phyloP scores from a whole-genome alignment of 768 basidiomycete species.

The Hydnomerulius pinastri region DNA sequence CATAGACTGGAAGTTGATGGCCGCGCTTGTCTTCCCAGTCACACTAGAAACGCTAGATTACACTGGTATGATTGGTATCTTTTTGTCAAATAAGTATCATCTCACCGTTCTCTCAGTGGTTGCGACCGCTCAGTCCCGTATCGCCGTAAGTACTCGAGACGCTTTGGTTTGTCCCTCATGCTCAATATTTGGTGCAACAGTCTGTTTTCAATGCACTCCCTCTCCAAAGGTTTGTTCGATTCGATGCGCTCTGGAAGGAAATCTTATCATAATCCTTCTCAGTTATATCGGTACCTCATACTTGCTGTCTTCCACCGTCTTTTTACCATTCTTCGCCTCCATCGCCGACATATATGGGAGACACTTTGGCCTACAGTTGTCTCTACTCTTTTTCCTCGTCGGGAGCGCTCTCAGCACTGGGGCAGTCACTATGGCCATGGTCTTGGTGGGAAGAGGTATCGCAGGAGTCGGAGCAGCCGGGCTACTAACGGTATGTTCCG shows the following conservation, averaged over 20 bases:
- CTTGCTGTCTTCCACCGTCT: conserved; percentile 52
- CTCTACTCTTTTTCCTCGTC: conserved; percentile 45
- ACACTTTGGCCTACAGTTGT: conserved; percentile 46
- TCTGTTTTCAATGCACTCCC: conserved; percentile 31
- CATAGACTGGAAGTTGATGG: conserved; percentile 31
- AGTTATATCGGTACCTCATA: conserved; percentile 55
- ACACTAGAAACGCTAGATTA: conserved; percentile 40
- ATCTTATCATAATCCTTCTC: not conserved
- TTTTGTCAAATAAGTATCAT: not conserved
- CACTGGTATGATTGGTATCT: conserved; percentile 17
- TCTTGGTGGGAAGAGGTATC: conserved; percentile 48
- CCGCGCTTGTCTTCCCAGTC: conserved; percentile 43
- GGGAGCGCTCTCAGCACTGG: conserved; percentile 52
- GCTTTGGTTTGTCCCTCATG: not conserved
- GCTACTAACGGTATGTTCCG: conserved; percentile 32
- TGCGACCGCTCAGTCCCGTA: conserved; percentile 52
- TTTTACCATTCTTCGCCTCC: conserved; percentile 52
- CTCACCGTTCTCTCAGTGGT: conserved; percentile 36
- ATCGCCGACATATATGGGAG: conserved; percentile 54
- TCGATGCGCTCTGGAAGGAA: not conserved
- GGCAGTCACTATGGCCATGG: conserved; percentile 44
- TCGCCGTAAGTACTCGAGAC: conserved; percentile 39
- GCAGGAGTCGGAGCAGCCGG: conserved; percentile 54
- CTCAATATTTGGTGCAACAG: conserved; percentile 10
- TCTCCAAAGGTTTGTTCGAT: conserved; percentile 22